phyloP scores from a whole-genome alignment of 2,329 filamentous ascomycete species.

The Pestalotiopsis sp. region DNA sequence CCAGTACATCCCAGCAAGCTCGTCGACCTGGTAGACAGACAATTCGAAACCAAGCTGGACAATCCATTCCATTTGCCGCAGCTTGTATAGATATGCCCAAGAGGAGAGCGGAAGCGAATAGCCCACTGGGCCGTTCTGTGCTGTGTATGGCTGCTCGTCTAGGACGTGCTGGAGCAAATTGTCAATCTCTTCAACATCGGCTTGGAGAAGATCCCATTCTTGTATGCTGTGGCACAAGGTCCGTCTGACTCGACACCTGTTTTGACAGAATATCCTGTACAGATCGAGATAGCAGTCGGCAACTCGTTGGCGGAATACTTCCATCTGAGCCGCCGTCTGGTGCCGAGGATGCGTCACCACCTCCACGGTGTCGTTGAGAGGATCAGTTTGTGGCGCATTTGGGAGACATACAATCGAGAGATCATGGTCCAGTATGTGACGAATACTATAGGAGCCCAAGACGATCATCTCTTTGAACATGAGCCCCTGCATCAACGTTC shows the following conservation, averaged over 20 bases:
- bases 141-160: slow-evolving; percentile 60
- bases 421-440: slow-evolving; percentile 79
- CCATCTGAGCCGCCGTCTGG: slow-evolving; percentile 73
- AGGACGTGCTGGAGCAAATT: slow-evolving; percentile 63
- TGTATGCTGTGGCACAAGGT: slow-evolving; percentile 83
- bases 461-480: slow-evolving; percentile 75
- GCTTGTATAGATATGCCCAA: slow-evolving; percentile 89
- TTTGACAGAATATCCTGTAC: slow-evolving; percentile 84
- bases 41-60: slow-evolving; percentile 94
- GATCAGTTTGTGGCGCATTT: slow-evolving; percentile 70
- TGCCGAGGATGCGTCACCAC: slow-evolving; percentile 73
- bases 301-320: slow-evolving; percentile 63
- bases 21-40: slow-evolving; percentile 83
- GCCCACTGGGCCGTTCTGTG: slow-evolving; percentile 39
- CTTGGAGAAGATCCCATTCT: slow-evolving; percentile 83
- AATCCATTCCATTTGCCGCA: slow-evolving; percentile 84
- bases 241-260: slow-evolving; percentile 84
- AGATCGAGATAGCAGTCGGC: slow-evolving; percentile 80
- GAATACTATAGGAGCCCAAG: slow-evolving; percentile 68
- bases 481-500: slow-evolving; percentile 76
- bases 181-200: slow-evolving; percentile 79
- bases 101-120: slow-evolving; percentile 77
- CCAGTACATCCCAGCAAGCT: slow-evolving; percentile 89
- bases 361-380: slow-evolving; percentile 76
- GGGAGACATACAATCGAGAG: slow-evolving; percentile 78